These are phyloP conservation scores for Schwanniomyces polymorphus DNA, from an alignment of 805 yeast species.

Conservation along the genomic window DNA sequence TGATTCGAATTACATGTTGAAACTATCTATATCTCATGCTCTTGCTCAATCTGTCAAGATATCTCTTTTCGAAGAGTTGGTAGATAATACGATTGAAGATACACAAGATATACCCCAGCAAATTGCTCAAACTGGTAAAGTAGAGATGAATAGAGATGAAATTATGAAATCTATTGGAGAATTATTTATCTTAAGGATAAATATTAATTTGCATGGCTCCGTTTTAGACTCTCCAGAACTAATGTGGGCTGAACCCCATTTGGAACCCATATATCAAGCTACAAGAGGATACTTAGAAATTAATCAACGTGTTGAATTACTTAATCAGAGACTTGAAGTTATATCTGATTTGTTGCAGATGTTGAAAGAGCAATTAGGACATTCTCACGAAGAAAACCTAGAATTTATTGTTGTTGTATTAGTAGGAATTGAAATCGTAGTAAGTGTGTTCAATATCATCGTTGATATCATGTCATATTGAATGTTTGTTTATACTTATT, in stretches of 20 bases:
- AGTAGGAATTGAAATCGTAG: conserved; percentile 89
- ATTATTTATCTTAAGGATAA: conserved; percentile 81
- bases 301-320: conserved; percentile 84
- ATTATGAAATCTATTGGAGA: conserved; percentile 98
- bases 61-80: conserved; percentile 91
- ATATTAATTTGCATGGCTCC: conserved; percentile 80
- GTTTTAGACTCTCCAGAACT: conserved; percentile 95
- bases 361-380: conserved; percentile 96
- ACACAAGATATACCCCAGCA: conserved; percentile 97
- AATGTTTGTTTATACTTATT: background rate
- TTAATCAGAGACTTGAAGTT: conserved; percentile 92
- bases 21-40: conserved; percentile 92
- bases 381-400: conserved; percentile 85
- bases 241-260: conserved; percentile 98
- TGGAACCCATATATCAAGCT: conserved; percentile 97
- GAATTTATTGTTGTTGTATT: conserved; percentile 88
- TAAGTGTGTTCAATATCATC: conserved; percentile 79
- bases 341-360: conserved; percentile 90
- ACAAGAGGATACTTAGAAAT: conserved; percentile 94
- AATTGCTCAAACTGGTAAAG: conserved; percentile 92
- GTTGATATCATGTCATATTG: conserved; percentile 49
- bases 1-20: conserved; percentile 86
- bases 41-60: conserved; percentile 94
- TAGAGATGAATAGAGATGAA: conserved; percentile 89
- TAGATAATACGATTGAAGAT: conserved; percentile 94